Percentiles rank a stretch among this genome's conserved stretches.
Evolutionary conservation across 805 yeast genomes (phyloP).

Genomic region (Yamadazyma nakazawae): DNA sequence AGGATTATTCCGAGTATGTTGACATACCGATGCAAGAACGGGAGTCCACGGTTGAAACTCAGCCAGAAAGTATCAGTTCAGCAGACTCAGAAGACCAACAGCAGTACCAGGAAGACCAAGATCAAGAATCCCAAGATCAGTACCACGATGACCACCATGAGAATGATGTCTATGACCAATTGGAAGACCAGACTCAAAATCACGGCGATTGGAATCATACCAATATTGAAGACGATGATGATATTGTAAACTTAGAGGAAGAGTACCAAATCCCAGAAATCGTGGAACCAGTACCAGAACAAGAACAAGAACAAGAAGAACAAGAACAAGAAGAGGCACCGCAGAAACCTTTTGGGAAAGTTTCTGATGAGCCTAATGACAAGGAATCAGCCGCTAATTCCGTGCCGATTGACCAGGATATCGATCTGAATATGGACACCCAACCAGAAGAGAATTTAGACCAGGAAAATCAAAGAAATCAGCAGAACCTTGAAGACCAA

Average conservation of each 20-base stretch:
- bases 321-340: no score
- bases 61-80: background rate
- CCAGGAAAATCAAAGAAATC: background rate
- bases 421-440: background rate
- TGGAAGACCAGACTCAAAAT: background rate
- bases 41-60: background rate
- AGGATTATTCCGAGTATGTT: background rate
- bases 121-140: background rate
- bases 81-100: background rate
- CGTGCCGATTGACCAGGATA: background rate
- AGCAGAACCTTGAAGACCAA: background rate
- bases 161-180: background rate
- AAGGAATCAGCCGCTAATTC: background rate
- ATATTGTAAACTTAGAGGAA: slow-evolving; percentile 7
- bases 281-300: slow-evolving; percentile 1
- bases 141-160: background rate
- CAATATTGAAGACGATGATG: slow-evolving; percentile 5
- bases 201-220: background rate
- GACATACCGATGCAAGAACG: background rate
- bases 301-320: no score
- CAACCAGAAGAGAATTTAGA: no score
- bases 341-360: background rate
- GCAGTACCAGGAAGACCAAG: background rate
- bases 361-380: background rate
- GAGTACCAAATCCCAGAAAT: slow-evolving; percentile 1